Evolutionary conservation across 2,329 filamentous ascomycete species (phyloP), one percentile per base, ranked within the genome.

Genomic region (Stemphylium beticola): DNA sequence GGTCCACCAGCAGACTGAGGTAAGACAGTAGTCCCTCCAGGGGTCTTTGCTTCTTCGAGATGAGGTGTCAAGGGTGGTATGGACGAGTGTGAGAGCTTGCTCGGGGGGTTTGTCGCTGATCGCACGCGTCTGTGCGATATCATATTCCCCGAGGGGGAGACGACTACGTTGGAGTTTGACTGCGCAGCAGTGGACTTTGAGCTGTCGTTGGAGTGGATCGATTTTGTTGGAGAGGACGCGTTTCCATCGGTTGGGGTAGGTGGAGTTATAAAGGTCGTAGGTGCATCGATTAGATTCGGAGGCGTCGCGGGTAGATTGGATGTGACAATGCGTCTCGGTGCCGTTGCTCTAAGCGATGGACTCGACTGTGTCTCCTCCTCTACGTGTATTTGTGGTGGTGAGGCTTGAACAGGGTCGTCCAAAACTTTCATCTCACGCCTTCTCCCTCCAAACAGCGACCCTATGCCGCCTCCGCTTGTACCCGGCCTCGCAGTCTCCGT

Each of bases 21-120:
- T 34, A 74, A 71, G 26, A 77, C 76, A n/a, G 79, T 73, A 41
- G 83, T 80, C 49, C 85, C 82, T 26, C 84, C 80, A 31, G 85
- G 68, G 65, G 83, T 81, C 57, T 85, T 86, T n/a, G 79, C 71
- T 65, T 87, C 87, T 73, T 97, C 93, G 33, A 85, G 81, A 0
- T 88, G 90, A 7, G 92, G 91, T 3, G 92, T 90, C 47, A 95
- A 79, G 8, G 92, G 89, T 14, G 72, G 67, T 36, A 68, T 58
- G 84, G 86, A 49, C 84, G 82, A 60, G 87, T 87, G 92, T 29
- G 93, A 96, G 33, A 97, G 83, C 77, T 96, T 97, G 82, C 92
- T 97, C 29, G 92, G 93, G 38, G 72, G 69, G 58, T 76, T 76
- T 49, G 83, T 85, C 51, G 82, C 78, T 61, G 85, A 87, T 63